phyloP scores from a whole-genome alignment of 441 rosid genomes.

The Erodium texanum region DNA sequence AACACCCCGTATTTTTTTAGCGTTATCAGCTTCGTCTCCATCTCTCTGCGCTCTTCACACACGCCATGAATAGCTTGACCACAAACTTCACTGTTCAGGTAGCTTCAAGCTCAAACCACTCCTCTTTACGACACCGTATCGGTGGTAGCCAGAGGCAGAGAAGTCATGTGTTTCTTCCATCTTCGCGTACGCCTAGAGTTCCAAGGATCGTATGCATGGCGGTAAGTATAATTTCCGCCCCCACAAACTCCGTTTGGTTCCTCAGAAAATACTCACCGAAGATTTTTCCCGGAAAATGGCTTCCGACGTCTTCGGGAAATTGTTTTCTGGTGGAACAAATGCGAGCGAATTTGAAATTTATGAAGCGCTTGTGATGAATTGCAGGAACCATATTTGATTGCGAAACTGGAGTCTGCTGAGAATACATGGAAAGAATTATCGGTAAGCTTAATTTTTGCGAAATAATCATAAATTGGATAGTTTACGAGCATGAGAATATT shows the following conservation, averaged over 20 bases:
- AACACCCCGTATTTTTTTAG: not conserved
- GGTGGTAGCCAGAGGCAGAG: constrained; percentile 13
- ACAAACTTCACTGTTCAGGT: constrained; percentile 39
- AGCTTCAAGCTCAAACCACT: constrained; percentile 19
- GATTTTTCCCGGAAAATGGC: too few relatives aligned
- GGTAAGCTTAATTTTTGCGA: constrained; percentile 27
- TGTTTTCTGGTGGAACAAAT: not conserved
- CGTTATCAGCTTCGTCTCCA: not conserved
- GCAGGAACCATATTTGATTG: constrained; percentile 70
- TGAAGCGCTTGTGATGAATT: constrained; percentile 5
- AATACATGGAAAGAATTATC: constrained; percentile 91
- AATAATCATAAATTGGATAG: not conserved
- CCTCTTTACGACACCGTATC: constrained; percentile 16
- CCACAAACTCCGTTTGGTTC: too few relatives aligned
- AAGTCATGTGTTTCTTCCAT: constrained; percentile 21
- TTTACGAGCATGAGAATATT: not conserved
- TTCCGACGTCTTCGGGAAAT: not conserved
- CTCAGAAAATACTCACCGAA: too few relatives aligned
- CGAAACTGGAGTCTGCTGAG: constrained; percentile 84
- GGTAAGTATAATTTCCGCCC: constrained; percentile 37
- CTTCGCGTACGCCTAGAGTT: constrained; percentile 28
- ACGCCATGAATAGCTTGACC: constrained; percentile 42
- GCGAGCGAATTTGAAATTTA: not conserved
- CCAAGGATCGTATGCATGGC: constrained; percentile 72
- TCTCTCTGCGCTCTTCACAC: not conserved